phyloP scores from a whole-genome alignment of 371 early-diverging fungal species.

The Ecytonucleospora hepatopenaei region DNA sequence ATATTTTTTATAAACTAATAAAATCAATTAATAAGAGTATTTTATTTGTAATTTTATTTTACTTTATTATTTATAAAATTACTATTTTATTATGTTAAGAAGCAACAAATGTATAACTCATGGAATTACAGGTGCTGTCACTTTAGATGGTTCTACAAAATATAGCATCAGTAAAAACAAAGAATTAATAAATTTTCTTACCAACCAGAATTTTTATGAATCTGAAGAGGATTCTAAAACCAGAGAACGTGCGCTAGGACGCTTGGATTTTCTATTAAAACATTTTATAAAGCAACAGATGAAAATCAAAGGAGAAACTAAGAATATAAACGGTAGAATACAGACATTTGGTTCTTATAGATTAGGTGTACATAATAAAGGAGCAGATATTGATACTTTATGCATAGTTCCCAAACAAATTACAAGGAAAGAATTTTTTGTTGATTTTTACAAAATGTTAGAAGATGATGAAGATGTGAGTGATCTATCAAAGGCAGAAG shows the following conservation, averaged over 20 bases:
- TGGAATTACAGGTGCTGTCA: slow-evolving; percentile 41
- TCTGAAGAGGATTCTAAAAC: slow-evolving; percentile 60
- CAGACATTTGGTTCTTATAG: slow-evolving; percentile 96
- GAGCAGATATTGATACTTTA: slow-evolving; percentile 93
- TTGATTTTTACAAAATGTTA: slow-evolving; percentile 71
- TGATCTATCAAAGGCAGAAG: slow-evolving; percentile 67
- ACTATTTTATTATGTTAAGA: too few species aligned
- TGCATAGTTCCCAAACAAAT: slow-evolving; percentile 88
- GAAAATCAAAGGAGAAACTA: slow-evolving; percentile 60
- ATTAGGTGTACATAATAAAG: slow-evolving; percentile 87
- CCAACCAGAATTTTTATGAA: slow-evolving; percentile 51
- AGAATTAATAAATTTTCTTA: slow-evolving; percentile 41
- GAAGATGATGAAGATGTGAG: slow-evolving; percentile 68
- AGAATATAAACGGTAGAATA: slow-evolving; percentile 81
- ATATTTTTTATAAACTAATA: too few species aligned
- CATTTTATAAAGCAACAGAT: slow-evolving; percentile 47
- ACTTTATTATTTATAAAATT: too few species aligned
- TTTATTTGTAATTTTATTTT: too few species aligned
- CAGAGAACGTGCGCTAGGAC: slow-evolving; percentile 58
- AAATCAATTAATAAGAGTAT: too few species aligned
- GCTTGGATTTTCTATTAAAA: slow-evolving; percentile 48
- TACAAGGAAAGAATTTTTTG: slow-evolving; percentile 81
- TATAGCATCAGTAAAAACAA: slow-evolving; percentile 15
- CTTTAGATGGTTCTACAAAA: slow-evolving; percentile 37
- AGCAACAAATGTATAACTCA: too few species aligned